Conservation (phyloP, 1,284 basidiomycete genomes). For the Anthracocystis setariae region DNA sequence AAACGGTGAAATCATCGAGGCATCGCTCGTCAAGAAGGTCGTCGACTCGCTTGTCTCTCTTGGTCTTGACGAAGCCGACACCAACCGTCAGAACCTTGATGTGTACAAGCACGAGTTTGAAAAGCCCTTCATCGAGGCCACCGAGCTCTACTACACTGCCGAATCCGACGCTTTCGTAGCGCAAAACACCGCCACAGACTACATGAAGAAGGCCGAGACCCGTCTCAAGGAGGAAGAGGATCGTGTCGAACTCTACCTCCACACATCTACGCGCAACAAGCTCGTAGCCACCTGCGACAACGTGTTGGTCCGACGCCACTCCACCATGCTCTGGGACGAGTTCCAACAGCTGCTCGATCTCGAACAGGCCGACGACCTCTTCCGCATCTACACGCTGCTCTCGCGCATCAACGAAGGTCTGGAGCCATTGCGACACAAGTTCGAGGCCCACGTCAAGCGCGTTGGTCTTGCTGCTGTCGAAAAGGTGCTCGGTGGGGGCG, state of each 20-base stretch:
- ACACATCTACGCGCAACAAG: slow-evolving; percentile 71
- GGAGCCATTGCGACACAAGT: slow-evolving; percentile 89
- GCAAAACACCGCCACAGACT: slow-evolving; percentile 91
- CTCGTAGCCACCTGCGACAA: slow-evolving; percentile 91
- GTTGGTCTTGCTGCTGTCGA: slow-evolving; percentile 85
- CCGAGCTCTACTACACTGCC: slow-evolving; percentile 88
- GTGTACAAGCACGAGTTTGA: slow-evolving; percentile 95
- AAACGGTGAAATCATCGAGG: slow-evolving; percentile 93
- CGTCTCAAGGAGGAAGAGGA: slow-evolving; percentile 93
- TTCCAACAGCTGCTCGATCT: slow-evolving; percentile 92
- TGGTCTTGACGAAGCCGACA: slow-evolving; percentile 89
- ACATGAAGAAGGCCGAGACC: slow-evolving; percentile 94
- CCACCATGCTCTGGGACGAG: slow-evolving; percentile 89
- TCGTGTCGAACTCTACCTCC: slow-evolving; percentile 91
- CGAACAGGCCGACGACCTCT: slow-evolving; percentile 86
- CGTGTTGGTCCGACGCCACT: slow-evolving; percentile 88
- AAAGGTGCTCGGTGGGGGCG: slow-evolving; percentile 74
- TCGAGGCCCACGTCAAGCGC: slow-evolving; percentile 93
- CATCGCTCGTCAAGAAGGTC: slow-evolving; percentile 91
- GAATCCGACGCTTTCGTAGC: slow-evolving; percentile 91
- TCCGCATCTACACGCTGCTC: slow-evolving; percentile 90
- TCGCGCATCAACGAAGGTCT: slow-evolving; percentile 88
- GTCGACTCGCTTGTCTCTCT: slow-evolving; percentile 94
- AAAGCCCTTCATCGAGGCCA: slow-evolving; percentile 84
- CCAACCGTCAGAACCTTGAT: slow-evolving; percentile 90